These are phyloP conservation scores for Mycena crocata DNA, from an alignment of 768 basidiomycete species.

Conservation along the genomic window DNA sequence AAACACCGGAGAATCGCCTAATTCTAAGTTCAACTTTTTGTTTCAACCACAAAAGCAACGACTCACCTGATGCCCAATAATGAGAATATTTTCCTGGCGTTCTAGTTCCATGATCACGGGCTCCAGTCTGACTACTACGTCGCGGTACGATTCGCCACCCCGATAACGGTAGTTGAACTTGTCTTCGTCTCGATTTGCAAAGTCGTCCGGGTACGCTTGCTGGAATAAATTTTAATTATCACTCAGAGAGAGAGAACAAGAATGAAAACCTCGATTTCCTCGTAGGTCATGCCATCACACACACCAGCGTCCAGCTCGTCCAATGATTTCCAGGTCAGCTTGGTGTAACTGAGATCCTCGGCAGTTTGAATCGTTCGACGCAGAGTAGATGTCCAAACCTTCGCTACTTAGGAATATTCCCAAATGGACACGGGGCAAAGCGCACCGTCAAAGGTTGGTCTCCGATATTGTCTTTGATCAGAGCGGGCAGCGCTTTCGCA, in stretches of 20 bases:
- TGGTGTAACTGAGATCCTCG: constrained; percentile 82
- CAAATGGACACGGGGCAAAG: constrained; percentile 4
- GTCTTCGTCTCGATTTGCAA: constrained; percentile 97
- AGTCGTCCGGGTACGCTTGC: constrained; percentile 97
- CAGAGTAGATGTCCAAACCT: constrained; percentile 99
- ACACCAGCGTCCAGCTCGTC: constrained; percentile 99
- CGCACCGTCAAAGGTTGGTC: constrained; percentile 85
- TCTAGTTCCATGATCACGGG: constrained; percentile 99
- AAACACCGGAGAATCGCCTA: constrained; percentile 85
- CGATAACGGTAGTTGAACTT: constrained; percentile 99
- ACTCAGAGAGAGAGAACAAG: constrained; percentile 1
- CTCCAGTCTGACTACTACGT: constrained; percentile 94
- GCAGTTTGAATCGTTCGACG: constrained; percentile 94
- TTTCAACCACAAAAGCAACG: neutral
- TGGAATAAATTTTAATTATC: constrained; percentile 42
- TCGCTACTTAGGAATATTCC: constrained; percentile 11
- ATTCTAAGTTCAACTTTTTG: neutral
- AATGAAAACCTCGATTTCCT: constrained; percentile 96
- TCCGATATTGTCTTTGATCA: constrained; percentile 93
- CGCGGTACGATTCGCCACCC: constrained; percentile 97
- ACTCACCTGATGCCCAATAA: constrained; percentile 91
- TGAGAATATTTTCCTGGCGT: constrained; percentile 95
- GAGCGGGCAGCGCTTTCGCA: constrained; percentile 83
- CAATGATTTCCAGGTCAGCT: constrained; percentile 98
- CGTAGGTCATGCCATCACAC: constrained; percentile 99